A percentile compares a stretch with the other conserved stretches of the same genome.
Conservation (phyloP, 306 rosid species). For the cucumber (Cucumis sativus) region Cucumber_9930_V3 NC_026655.2:11161001-11161500, state of each 20-base stretch:
- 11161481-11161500: constrained; percentile 9
- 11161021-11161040: not conserved
- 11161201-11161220: not conserved
- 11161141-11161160: not conserved
- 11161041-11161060: not conserved
- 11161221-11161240: not conserved
- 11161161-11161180: not conserved
- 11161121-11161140: not conserved
- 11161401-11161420: constrained; percentile 97
- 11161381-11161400: constrained; percentile 98
- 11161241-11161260: not conserved
- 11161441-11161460: constrained; percentile 93
- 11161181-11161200: not conserved
- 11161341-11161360: constrained; percentile 92
- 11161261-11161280: not conserved
- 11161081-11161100: not conserved
- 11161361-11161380: constrained; percentile 97
- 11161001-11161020: not conserved
- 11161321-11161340: not conserved
- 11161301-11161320: not conserved
- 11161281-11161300: not conserved
- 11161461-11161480: constrained; percentile 18
- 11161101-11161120: not conserved
- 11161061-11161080: not conserved
- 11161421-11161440: constrained; percentile 74